Evolutionary conservation across 2,329 filamentous ascomycete genomes (phyloP), one percentile per base, ranked within the genome.

Genomic region (Pseudocercospora vitis): DNA sequence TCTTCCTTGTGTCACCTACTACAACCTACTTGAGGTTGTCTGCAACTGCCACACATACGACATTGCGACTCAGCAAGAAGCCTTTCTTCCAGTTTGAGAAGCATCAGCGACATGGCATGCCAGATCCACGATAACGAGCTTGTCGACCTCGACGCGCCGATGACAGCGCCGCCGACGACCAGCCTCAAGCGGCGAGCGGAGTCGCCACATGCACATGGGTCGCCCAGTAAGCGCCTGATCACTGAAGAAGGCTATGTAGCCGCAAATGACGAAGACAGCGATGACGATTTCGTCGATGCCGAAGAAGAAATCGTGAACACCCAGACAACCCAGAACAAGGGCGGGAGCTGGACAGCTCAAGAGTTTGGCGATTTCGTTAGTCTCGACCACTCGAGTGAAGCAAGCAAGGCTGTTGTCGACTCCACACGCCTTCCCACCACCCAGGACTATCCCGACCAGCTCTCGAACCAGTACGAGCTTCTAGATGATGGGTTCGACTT

Each of bases 251-350:
- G 24, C 26, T 24, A 14, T 19, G 9, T 29, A 6, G n/a, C 14
- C 7, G 49, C 49, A 16, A 46, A 35, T 3, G 35, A 42, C 24
- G 58, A 54, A 9, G 56, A 59, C 14, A 42, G 33, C 29, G 56
- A 61, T 7, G 56, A 60, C 8, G 55, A 55, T 8, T 62, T 62
- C 44, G 51, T 59, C 12, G 61, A 63, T 42, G 62, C 58, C 9
- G 40, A 52, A 23, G 61, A 60, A 23, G 51, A 58, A 19, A 40
- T 60, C n/a, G 21, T n/a, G 7, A 14, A 33, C 19, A 31, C 42
- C 48, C 12, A 35, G 7, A 18, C 14, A 12, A 7, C 21, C 18
- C 16, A 9, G 29, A 21, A 24, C 21, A 11, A 7, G 5, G 16
- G 29, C 9, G 7, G 14, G 8, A 28, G 14, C 24, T 31, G 23